Conservation (phyloP, 306 rosid species). For the Vigna unguiculata region DNA sequence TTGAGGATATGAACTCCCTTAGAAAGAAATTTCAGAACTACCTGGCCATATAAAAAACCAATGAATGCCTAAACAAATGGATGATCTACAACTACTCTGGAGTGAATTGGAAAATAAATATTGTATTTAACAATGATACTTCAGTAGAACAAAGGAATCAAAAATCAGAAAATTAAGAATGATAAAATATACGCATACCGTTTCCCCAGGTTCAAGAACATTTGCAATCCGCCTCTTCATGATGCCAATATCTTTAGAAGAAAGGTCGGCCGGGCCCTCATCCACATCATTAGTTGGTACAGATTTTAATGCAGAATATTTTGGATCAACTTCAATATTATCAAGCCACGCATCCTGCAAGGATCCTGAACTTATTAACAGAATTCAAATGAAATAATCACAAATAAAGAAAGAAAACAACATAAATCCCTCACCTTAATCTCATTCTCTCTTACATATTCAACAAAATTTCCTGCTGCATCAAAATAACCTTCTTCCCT, state of each 20-base stretch:
- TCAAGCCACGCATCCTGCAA: constrained; percentile 96
- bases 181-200: constrained; percentile 50
- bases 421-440: constrained; percentile 51
- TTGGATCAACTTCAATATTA: constrained; percentile 76
- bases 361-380: constrained; percentile 34
- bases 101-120: background rate
- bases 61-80: constrained; percentile 1
- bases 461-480: constrained; percentile 80
- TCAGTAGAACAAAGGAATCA: constrained; percentile 28
- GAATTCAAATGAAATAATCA: constrained; percentile 1
- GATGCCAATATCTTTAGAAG: constrained; percentile 69
- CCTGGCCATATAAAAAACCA: constrained; percentile 13
- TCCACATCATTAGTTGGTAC: constrained; percentile 52
- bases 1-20: constrained; percentile 3
- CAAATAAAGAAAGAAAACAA: background rate
- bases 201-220: constrained; percentile 83
- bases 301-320: constrained; percentile 60
- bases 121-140: constrained; percentile 2
- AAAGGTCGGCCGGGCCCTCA: constrained; percentile 62
- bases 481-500: constrained; percentile 97
- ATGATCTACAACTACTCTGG: background rate
- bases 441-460: constrained; percentile 71
- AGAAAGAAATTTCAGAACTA: constrained; percentile 35
- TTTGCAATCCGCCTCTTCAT: constrained; percentile 90
- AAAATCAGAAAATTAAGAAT: constrained; percentile 29